A percentile compares a stretch with the other conserved stretches of the same genome.
phyloP scores from a whole-genome alignment of 2,329 filamentous ascomycete species.

The Penicillium sp. region DNA sequence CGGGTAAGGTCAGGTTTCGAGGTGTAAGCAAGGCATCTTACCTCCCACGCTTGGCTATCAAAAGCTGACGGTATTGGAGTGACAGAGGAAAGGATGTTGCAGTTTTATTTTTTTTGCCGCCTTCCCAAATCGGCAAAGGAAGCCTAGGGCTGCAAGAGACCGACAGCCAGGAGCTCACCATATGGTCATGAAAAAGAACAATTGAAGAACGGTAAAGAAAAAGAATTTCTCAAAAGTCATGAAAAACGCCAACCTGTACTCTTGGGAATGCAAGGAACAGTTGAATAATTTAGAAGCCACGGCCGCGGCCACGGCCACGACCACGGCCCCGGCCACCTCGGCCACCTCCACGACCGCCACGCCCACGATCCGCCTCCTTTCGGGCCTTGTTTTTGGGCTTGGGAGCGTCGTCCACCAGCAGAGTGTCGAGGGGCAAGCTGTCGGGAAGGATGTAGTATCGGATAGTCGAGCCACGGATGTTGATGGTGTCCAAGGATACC shows the following conservation, averaged over 20 bases:
- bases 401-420: conserved; percentile 90
- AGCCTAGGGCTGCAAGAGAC: conserved; percentile 19
- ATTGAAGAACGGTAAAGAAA: conserved; percentile 14
- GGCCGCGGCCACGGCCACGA: conserved; percentile 47
- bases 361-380: conserved; percentile 66
- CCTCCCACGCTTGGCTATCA: neutral
- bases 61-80: conserved; percentile 5
- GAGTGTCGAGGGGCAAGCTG: conserved; percentile 86
- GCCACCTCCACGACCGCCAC: conserved; percentile 42
- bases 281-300: conserved; percentile 35
- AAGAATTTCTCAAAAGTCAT: conserved; percentile 17
- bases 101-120: conserved; percentile 15
- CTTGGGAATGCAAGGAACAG: conserved; percentile 17
- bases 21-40: too few relatives aligned
- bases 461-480: conserved; percentile 91
- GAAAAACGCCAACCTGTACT: conserved; percentile 17
- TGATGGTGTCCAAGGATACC: conserved; percentile 87
- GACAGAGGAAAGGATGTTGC: conserved; percentile 11
- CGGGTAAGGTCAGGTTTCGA: too few relatives aligned
- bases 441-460: conserved; percentile 96
- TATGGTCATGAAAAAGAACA: conserved; percentile 19
- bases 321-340: conserved; percentile 48
- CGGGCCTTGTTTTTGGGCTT: conserved; percentile 99
- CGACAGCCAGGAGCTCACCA: conserved; percentile 14
- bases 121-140: conserved; percentile 15